phyloP scores from a whole-genome alignment of 1,284 basidiomycete species.

The Ceratobasidium sp. region DNA sequence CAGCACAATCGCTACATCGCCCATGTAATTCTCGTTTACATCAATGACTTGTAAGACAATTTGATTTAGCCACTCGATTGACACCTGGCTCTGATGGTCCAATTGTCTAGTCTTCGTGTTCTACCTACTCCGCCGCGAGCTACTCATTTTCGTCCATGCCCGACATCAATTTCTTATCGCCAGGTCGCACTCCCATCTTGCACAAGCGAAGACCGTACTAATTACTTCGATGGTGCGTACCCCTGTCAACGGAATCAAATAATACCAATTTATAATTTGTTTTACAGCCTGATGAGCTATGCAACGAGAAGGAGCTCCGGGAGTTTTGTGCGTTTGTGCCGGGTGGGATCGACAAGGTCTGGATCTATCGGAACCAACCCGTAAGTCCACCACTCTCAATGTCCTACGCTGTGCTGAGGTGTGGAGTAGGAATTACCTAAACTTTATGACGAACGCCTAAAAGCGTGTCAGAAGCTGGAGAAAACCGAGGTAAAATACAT shows the following conservation, averaged over 20 bases:
- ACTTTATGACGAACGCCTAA: constrained; percentile 81
- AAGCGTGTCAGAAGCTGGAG: constrained; percentile 85
- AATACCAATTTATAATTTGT: constrained; percentile 50
- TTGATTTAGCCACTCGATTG: constrained; percentile 1
- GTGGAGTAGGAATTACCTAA: constrained; percentile 82
- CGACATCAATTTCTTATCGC: constrained; percentile 90
- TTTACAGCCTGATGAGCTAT: constrained; percentile 23
- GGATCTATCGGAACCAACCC: constrained; percentile 79
- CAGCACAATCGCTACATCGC: constrained; percentile 76
- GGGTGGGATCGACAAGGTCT: constrained; percentile 88
- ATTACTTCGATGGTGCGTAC: constrained; percentile 67
- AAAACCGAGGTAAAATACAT: constrained; percentile 84
- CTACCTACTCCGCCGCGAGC: constrained; percentile 84
- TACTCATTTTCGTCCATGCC: constrained; percentile 81
- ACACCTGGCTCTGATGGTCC: constrained; percentile 13
- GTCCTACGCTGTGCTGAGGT: constrained; percentile 62
- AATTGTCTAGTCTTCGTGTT: constrained; percentile 78
- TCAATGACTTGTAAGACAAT: constrained; percentile 78
- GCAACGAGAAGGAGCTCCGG: constrained; percentile 71
- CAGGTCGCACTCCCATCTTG: constrained; percentile 75
- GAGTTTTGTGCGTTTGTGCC: constrained; percentile 81
- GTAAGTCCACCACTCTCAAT: constrained; percentile 46
- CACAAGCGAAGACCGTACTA: constrained; percentile 90
- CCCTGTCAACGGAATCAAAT: constrained; percentile 52
- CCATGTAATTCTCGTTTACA: constrained; percentile 78